phyloP scores from a whole-genome alignment of 2,329 filamentous ascomycete species.

The Trichophyton verrucosum region DNA sequence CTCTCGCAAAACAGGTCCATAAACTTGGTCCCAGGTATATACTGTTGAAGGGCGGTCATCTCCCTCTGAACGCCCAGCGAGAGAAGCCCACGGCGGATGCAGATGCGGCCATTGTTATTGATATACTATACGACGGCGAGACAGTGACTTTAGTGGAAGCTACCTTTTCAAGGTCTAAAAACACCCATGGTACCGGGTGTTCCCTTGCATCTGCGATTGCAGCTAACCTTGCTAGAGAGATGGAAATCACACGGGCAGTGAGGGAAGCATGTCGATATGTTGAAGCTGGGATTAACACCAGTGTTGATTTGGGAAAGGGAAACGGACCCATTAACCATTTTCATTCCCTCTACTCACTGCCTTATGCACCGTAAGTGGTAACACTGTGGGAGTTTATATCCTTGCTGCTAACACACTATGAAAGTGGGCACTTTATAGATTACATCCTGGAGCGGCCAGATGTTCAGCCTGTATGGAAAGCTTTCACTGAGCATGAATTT shows the following conservation, averaged over 20 bases:
- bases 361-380: conserved; percentile 43
- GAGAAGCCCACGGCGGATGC: conserved; percentile 45
- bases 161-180: conserved; percentile 57
- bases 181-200: conserved; percentile 92
- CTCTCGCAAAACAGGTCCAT: conserved; percentile 54
- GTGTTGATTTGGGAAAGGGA: conserved; percentile 44
- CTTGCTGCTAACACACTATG: too few relatives aligned
- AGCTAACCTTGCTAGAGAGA: conserved; percentile 45
- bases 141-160: conserved; percentile 54
- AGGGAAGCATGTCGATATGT: conserved; percentile 47
- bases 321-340: conserved; percentile 57
- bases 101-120: conserved; percentile 57
- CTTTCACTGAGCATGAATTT: conserved; percentile 71
- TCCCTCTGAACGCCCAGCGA: conserved; percentile 58
- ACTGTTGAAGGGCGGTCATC: conserved; percentile 79
- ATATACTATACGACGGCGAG: conserved; percentile 58
- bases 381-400: too few relatives aligned
- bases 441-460: conserved; percentile 66
- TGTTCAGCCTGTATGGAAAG: conserved; percentile 60
- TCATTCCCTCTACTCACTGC: conserved; percentile 47
- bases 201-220: conserved; percentile 70
- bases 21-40: conserved; percentile 64
- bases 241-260: conserved; percentile 40
- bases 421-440: conserved; percentile 64
- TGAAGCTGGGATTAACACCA: conserved; percentile 48